Evolutionary conservation across 2,329 filamentous ascomycete species (phyloP).

Genomic region (Neopestalotiopsis sp.): DNA sequence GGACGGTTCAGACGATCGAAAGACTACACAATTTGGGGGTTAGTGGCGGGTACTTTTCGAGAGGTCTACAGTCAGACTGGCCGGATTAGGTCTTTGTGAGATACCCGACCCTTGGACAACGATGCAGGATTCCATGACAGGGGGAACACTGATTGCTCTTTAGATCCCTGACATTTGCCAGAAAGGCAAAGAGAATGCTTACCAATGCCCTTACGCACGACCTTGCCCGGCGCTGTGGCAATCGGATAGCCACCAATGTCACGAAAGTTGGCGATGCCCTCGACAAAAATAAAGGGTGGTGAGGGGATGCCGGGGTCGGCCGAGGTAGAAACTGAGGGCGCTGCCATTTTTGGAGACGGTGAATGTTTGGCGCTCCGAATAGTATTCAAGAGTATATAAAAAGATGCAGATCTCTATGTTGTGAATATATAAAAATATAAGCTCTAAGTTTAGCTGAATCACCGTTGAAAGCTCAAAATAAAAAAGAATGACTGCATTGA

Average conservation of each 20-base stretch:
- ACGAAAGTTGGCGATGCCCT: constrained; percentile 71
- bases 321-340: neutral
- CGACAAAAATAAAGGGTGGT: constrained; percentile 56
- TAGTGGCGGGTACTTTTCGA: constrained; percentile 18
- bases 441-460: neutral
- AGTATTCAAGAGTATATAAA: neutral
- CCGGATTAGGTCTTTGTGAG: no score
- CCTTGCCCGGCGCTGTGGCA: constrained; percentile 36
- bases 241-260: constrained; percentile 68
- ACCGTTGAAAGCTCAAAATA: neutral
- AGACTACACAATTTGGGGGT: constrained; percentile 60
- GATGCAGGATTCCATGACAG: no score
- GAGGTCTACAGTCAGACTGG: no score
- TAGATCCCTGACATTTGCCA: no score
- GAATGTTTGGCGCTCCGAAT: neutral
- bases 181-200: neutral
- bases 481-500: neutral
- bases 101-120: no score
- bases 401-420: neutral
- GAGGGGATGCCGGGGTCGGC: constrained; percentile 28
- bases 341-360: constrained; percentile 5
- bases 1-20: constrained; percentile 72
- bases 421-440: neutral
- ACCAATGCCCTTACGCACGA: constrained; percentile 53
- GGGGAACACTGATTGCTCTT: no score